Evolutionary conservation across 345 rosid species (phyloP).

Genomic region (Syzygium aromaticum): DNA sequence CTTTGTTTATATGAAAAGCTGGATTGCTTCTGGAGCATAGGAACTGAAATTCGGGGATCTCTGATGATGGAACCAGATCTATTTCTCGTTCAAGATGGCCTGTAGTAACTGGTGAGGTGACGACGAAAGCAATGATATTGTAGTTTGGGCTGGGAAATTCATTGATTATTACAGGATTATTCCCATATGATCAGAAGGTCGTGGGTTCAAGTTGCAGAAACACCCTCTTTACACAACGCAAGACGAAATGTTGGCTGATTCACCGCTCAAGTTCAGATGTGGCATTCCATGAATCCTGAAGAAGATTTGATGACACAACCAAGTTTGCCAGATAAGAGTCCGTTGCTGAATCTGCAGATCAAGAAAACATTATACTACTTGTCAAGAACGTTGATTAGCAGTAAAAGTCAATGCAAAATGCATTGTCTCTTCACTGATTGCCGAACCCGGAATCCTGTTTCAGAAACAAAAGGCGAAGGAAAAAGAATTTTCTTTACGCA

Average conservation of each 20-base stretch:
- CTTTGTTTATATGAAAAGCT: constrained; percentile 23
- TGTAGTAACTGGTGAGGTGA: constrained; percentile 9
- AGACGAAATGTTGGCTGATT: not conserved
- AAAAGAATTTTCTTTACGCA: not conserved
- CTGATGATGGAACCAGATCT: constrained; percentile 16
- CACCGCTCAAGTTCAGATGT: constrained; percentile 11
- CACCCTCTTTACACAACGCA: too few relatives aligned
- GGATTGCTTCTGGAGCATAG: constrained; percentile 21
- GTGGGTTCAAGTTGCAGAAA: not conserved
- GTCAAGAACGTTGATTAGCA: not conserved
- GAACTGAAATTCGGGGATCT: constrained; percentile 22
- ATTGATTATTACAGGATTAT: constrained; percentile 2
- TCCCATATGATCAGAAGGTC: not conserved
- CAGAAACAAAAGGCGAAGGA: not conserved
- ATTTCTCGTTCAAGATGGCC: constrained; percentile 4
- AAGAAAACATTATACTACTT: not conserved
- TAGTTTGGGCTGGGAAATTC: constrained; percentile 1
- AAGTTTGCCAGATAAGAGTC: constrained; percentile 35
- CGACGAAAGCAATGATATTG: constrained; percentile 33
- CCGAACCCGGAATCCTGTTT: too few relatives aligned
- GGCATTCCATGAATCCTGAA: constrained; percentile 24
- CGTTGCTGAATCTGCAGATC: constrained; percentile 23
- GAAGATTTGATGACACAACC: constrained; percentile 32
- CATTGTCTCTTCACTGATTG: too few relatives aligned
- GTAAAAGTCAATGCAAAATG: too few relatives aligned